These are phyloP conservation scores for Lasiosphaeris hirsuta DNA, from an alignment of 495 filamentous ascomycete species.

Conservation along the genomic window DNA sequence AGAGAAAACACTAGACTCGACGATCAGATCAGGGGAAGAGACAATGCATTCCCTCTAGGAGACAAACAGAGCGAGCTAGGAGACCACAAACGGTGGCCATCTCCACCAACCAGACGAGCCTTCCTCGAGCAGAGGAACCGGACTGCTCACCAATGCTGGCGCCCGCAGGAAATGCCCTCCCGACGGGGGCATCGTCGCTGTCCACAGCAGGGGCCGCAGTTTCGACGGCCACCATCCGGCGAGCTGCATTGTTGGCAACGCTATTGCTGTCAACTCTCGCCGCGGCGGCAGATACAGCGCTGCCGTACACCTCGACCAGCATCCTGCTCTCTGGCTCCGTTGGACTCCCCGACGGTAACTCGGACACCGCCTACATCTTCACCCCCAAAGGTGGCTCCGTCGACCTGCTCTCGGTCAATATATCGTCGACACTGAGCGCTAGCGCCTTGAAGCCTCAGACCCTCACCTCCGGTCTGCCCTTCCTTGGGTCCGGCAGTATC, in stretches of 20 bases:
- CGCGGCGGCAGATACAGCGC: constrained; percentile 20
- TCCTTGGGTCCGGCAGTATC: constrained; percentile 45
- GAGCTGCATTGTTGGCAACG: constrained; percentile 4
- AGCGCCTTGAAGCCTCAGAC: constrained; percentile 52
- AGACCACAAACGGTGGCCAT: constrained; percentile 1
- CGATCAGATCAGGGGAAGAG: not conserved
- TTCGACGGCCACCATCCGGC: not conserved
- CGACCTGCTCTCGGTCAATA: constrained; percentile 61
- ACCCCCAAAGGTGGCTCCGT: constrained; percentile 42
- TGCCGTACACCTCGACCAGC: constrained; percentile 74
- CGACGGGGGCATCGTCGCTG: not conserved
- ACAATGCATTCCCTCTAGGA: constrained; percentile 13
- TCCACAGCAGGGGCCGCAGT: too few relatives aligned
- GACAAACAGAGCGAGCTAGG: not conserved
- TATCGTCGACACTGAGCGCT: constrained; percentile 53
- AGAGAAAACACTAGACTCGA: not conserved
- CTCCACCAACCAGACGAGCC: constrained; percentile 1
- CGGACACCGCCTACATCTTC: constrained; percentile 57
- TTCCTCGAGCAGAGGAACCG: not conserved
- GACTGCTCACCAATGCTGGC: constrained; percentile 2
- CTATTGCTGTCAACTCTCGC: not conserved
- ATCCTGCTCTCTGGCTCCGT: constrained; percentile 55
- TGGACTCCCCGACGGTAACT: constrained; percentile 19
- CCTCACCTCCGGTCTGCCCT: constrained; percentile 63
- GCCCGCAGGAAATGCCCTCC: not conserved